Evolutionary conservation across 1,139 yeast genomes (phyloP).

Genomic region (Arxiozyma bovina): DNA sequence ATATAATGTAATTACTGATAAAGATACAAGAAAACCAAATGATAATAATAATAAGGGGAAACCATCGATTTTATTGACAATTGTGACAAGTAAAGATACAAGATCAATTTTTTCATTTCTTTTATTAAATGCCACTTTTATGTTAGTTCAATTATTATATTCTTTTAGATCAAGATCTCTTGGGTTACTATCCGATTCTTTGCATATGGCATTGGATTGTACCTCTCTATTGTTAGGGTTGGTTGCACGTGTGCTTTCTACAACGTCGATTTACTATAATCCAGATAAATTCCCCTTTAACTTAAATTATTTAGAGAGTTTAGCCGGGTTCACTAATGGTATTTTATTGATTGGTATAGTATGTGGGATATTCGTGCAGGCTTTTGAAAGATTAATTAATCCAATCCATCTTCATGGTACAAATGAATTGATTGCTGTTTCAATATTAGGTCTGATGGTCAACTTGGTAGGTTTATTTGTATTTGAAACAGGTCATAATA

Average conservation of each 20-base stretch:
- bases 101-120: constrained; percentile 83
- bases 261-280: constrained; percentile 35
- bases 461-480: constrained; percentile 91
- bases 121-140: constrained; percentile 76
- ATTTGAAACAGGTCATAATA: constrained; percentile 47
- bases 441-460: constrained; percentile 74
- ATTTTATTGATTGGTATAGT: constrained; percentile 80
- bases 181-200: constrained; percentile 83
- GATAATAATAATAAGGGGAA: neutral
- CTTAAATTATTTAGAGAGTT: constrained; percentile 70
- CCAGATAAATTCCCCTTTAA: constrained; percentile 80
- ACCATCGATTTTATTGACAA: constrained; percentile 26
- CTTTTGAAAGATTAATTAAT: constrained; percentile 65
- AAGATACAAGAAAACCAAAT: neutral
- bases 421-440: constrained; percentile 77
- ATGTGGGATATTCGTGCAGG: constrained; percentile 79
- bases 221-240: constrained; percentile 82
- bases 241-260: constrained; percentile 65
- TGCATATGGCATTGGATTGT: constrained; percentile 95
- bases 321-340: constrained; percentile 94
- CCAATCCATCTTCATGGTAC: constrained; percentile 77
- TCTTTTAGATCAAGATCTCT: constrained; percentile 88
- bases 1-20: neutral
- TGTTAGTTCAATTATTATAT: constrained; percentile 87
- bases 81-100: constrained; percentile 63